Evolutionary conservation across 2,329 filamentous ascomycete genomes (phyloP).

Genomic region (Helotiales sp.): DNA sequence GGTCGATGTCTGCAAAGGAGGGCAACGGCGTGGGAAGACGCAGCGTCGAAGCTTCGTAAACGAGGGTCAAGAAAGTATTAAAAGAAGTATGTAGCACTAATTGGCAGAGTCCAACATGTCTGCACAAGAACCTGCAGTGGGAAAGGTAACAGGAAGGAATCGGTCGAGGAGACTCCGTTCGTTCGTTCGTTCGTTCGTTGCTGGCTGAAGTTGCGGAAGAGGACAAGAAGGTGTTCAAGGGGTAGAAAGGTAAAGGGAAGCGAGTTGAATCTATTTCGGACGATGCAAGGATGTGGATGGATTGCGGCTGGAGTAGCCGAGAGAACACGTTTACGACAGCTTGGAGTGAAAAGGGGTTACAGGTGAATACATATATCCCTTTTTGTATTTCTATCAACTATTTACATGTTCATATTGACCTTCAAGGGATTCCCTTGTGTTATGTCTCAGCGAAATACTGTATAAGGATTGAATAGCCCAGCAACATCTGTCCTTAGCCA

Average conservation of each 20-base stretch:
- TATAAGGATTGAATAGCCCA: neutral
- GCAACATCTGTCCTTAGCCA: neutral
- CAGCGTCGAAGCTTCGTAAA: constrained; percentile 22
- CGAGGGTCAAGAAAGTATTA: constrained; percentile 35
- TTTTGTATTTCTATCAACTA: neutral
- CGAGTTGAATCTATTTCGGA: constrained; percentile 13
- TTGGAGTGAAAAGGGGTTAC: neutral
- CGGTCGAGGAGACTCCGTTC: constrained; percentile 13
- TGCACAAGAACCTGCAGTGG: constrained; percentile 31
- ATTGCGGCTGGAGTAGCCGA: constrained; percentile 9
- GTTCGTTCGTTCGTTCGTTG: no score
- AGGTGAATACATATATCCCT: neutral
- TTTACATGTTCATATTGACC: neutral
- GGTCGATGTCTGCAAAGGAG: neutral
- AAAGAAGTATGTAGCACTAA: constrained; percentile 33
- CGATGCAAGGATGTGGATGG: constrained; percentile 12
- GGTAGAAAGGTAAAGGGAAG: neutral
- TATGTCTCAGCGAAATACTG: neutral
- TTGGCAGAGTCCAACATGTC: constrained; percentile 39
- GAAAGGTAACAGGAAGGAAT: constrained; percentile 24
- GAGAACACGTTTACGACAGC: constrained; percentile 12
- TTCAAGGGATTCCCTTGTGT: neutral
- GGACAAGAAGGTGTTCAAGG: constrained; percentile 6
- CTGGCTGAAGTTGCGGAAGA: constrained; percentile 16
- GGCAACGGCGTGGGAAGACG: constrained; percentile 13